Evolutionary conservation across 441 rosid genomes (phyloP), one percentile per base, ranked within the genome.

Genomic region (Mallotus japonicus): DNA sequence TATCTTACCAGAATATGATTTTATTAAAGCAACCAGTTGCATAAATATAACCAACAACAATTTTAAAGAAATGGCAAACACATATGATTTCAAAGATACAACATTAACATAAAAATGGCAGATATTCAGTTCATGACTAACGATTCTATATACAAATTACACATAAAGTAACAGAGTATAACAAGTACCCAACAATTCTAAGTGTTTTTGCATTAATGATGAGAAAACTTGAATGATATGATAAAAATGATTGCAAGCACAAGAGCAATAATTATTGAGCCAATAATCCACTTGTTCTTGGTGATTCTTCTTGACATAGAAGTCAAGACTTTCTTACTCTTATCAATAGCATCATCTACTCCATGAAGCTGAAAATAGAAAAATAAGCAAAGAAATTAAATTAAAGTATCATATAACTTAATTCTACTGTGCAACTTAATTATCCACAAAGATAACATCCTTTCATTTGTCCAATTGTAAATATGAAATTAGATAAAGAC

Each of bases 221-320:
- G 86, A 47, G 90, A 84, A 70, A 90, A 83, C 83, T 95, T 95
- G 84, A 91, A 95, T 87, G 84, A 88, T 82, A 93, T 80, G 72
- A 95, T 77, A 79, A 90, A 55, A 74, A 77, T 54, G 75, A 95
- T 86, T 22, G 88, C 91, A 8, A 88, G 57, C 16, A 89, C 74
- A 61, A 95, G 90, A 62, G 87, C 92, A 0, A 78, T 86, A 10
- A 90, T 72, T 53, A 93, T 77, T 24, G 79, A 73, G 73, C 98
- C 93, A 32, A 89, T 68, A 61, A 89, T 93, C 91, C 95, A 91
- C 78, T 95, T 95, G 90, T 95, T 95, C 82, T 81, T 84, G 82
- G 78, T 86, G 84, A 93, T 87, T 75, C 95, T 89, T 83, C 87
- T 89, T 1, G 95, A 85, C 86, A 95, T 95, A 54, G 80, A 24